Evolutionary conservation across 768 basidiomycete genomes (phyloP), one percentile per base, ranked within the genome.

Genomic region (Phylloporus arenicola): DNA sequence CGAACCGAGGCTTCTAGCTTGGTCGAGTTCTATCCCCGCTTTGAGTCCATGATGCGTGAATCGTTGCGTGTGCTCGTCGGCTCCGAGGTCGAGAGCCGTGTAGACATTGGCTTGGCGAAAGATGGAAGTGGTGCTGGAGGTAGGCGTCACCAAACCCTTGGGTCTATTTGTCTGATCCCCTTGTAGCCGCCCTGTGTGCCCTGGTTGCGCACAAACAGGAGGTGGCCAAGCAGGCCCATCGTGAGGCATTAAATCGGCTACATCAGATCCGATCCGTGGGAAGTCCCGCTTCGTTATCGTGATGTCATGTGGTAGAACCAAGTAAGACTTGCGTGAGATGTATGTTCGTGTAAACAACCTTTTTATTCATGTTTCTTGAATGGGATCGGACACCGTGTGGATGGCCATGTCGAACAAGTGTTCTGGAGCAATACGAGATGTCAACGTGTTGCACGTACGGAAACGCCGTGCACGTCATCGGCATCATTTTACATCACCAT

Each of bases 51-150:
- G 12, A 72, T 96, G 47, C 79, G 92, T 16, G 81, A 83, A 39
- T 84, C 93, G 0, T 67, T 99, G 45, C 73, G 79, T n/a, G 64
- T 70, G 3, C 63, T 98, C 19, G 81, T 98, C 3, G 95, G 95
- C 3, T 73, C 80, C 35, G 83, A 88, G 29, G 82, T 88, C 7
- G 92, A 94, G 72, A 75, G 81, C 60, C 74, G 82, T 27, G 83
- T 96, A 1, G 78, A 85, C 43, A 88, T 98, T 59, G 95, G 92
- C 33, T 65, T 98, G 64, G 96, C 96, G 4, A 98, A 96, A 68
- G 96, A 99, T 59, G 96, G 96, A 12, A 94, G 91, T 61, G 96
- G 95, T 33, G 92, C 93, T 37, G 96, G 96, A 63, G 95, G 94
- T 96, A 68, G 16, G 16, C 17, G 8, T 5, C 20, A 6, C 17